Percentiles rank a stretch among this genome's conserved stretches.
phyloP scores from a whole-genome alignment of 768 basidiomycete genomes.

The Suillus tomentosus region DNA sequence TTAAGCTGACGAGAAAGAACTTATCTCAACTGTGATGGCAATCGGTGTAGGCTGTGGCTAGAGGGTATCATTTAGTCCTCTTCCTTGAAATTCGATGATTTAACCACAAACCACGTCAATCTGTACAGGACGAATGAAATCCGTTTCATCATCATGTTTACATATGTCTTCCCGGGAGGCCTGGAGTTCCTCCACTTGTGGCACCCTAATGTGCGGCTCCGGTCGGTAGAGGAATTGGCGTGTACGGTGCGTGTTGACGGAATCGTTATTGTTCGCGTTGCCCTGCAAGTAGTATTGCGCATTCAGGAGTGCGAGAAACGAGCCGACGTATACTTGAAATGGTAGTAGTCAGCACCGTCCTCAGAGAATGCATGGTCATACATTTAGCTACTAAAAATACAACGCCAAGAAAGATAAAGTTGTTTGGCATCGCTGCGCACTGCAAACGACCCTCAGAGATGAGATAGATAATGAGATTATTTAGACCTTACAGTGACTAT shows the following conservation, averaged over 20 bases:
- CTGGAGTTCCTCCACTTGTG: background rate
- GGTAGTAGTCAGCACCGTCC: background rate
- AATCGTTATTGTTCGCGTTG: background rate
- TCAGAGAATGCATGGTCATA: background rate
- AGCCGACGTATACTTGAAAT: constrained; percentile 8
- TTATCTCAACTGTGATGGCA: background rate
- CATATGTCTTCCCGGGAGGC: background rate
- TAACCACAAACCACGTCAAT: background rate
- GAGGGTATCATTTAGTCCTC: background rate
- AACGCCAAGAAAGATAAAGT: constrained; percentile 4
- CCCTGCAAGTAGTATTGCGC: background rate
- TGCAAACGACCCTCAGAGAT: background rate
- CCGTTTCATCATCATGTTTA: background rate
- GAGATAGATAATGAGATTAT: too few relatives aligned
- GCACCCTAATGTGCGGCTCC: background rate
- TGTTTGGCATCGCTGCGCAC: constrained; percentile 6
- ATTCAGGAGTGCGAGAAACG: constrained; percentile 4
- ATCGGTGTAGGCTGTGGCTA: background rate
- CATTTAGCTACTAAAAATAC: constrained; percentile 8
- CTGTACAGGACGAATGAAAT: background rate
- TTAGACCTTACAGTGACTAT: constrained; percentile 1
- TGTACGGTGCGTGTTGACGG: background rate
- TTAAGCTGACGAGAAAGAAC: background rate
- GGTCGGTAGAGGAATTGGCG: background rate
- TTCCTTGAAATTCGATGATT: background rate